These are phyloP conservation scores for Prunus mume DNA, from an alignment of 306 rosid genomes.

Conservation along the genomic window DNA sequence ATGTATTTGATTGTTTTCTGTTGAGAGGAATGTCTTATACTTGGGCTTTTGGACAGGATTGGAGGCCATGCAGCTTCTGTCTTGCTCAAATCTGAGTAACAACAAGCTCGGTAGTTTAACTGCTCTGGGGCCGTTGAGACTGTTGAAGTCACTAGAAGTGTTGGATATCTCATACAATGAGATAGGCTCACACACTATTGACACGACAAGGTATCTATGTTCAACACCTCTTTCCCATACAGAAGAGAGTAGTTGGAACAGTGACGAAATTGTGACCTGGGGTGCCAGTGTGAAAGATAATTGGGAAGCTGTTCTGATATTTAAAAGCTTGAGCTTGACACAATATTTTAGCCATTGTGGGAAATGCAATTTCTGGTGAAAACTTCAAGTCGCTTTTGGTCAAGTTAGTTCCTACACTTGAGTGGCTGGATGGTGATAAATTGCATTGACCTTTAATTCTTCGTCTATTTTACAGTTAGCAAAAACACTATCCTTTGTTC, in stretches of 20 bases:
- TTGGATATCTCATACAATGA: constrained; percentile 71
- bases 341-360: constrained; percentile 49
- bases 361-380: constrained; percentile 60
- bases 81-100: constrained; percentile 70
- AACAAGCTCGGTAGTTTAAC: constrained; percentile 68
- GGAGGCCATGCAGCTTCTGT: constrained; percentile 88
- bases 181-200: constrained; percentile 63
- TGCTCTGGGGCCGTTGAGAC: constrained; percentile 66
- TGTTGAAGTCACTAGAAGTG: constrained; percentile 53
- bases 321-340: constrained; percentile 52
- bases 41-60: constrained; percentile 57
- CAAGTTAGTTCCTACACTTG: constrained; percentile 51
- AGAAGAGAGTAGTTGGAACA: constrained; percentile 54
- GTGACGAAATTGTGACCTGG: constrained; percentile 30
- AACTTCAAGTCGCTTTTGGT: constrained; percentile 50
- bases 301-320: constrained; percentile 75
- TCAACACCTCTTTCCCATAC: constrained; percentile 70
- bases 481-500: not conserved
- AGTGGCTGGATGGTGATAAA: constrained; percentile 44
- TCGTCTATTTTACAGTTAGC: not conserved
- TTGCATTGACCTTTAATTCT: constrained; percentile 22
- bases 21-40: constrained; percentile 9
- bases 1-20: not conserved
- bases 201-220: constrained; percentile 68
- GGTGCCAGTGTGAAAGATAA: constrained; percentile 24